A percentile compares a stretch with the other conserved stretches of the same genome.
These are phyloP conservation scores for Eucalyptus polybractea DNA, from an alignment of 345 rosid genomes.

Conservation along the genomic window DNA sequence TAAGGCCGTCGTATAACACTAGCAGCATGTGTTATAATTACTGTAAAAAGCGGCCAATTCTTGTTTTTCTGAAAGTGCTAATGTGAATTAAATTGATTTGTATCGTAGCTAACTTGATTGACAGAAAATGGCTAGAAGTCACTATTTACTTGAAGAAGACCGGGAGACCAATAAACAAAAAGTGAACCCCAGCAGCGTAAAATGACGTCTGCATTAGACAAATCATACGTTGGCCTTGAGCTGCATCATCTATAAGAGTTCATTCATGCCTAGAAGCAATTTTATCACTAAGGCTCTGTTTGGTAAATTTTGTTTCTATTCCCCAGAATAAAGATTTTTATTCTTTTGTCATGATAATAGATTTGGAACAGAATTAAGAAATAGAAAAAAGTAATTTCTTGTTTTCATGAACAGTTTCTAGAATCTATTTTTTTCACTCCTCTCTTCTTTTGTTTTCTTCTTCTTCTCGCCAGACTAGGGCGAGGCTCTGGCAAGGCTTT, in stretches of 20 bases:
- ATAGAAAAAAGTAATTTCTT: fast-evolving
- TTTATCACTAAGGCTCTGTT: fast-evolving
- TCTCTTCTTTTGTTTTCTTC: too few species aligned
- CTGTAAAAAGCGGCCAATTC: background rate
- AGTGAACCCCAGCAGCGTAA: background rate
- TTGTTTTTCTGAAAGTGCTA: background rate
- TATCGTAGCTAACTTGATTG: background rate
- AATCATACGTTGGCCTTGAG: background rate
- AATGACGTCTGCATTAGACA: background rate
- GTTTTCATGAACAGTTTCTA: too few species aligned
- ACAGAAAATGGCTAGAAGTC: background rate
- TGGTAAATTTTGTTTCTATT: too few species aligned
- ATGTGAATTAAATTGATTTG: background rate
- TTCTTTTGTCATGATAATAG: too few species aligned
- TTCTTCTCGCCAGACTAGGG: too few species aligned
- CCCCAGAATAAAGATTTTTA: fast-evolving
- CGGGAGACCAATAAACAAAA: background rate
- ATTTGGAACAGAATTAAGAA: too few species aligned
- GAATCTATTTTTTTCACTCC: too few species aligned
- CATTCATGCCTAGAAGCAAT: background rate
- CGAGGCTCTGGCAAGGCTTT: too few species aligned
- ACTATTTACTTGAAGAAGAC: background rate
- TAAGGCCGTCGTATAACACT: background rate
- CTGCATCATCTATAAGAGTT: background rate
- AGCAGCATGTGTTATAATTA: background rate